A percentile compares a stretch with the other conserved stretches of the same genome.
phyloP scores from a whole-genome alignment of 495 filamentous ascomycete species.

The Penicillium salamii region DNA sequence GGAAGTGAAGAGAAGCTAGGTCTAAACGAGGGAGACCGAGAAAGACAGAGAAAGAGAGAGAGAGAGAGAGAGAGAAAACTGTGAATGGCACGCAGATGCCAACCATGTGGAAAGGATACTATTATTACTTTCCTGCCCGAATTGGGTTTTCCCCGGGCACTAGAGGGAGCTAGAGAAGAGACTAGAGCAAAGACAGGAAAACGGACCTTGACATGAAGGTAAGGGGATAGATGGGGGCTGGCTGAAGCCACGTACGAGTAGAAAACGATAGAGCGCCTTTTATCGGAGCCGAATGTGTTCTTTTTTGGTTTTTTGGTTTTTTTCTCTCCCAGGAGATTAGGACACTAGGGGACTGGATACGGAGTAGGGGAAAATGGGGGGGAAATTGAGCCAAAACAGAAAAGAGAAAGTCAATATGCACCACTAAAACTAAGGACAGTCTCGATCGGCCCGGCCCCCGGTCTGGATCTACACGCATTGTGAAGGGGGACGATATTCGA shows the following conservation, averaged over 20 bases:
- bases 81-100: conserved; percentile 38
- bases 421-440: background rate
- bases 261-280: background rate
- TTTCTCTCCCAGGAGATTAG: no score
- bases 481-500: background rate
- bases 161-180: background rate
- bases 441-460: conserved; percentile 20
- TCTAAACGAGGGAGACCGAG: conserved; percentile 1
- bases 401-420: background rate
- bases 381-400: conserved; percentile 7
- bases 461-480: conserved; percentile 16
- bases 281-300: conserved; percentile 21
- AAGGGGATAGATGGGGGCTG: background rate
- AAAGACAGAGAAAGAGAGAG: background rate
- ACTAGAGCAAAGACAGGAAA: background rate
- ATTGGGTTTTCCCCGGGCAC: background rate
- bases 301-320: no score
- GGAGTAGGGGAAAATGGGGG: conserved; percentile 5
- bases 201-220: background rate
- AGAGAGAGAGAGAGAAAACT: conserved; percentile 1
- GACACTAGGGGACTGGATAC: background rate
- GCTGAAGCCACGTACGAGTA: conserved; percentile 10
- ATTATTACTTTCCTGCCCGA: background rate
- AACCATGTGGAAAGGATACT: conserved; percentile 37
- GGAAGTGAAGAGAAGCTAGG: background rate